These are phyloP conservation scores for Colletotrichum kahawae DNA, from an alignment of 2,329 filamentous ascomycete species.

Conservation along the genomic window DNA sequence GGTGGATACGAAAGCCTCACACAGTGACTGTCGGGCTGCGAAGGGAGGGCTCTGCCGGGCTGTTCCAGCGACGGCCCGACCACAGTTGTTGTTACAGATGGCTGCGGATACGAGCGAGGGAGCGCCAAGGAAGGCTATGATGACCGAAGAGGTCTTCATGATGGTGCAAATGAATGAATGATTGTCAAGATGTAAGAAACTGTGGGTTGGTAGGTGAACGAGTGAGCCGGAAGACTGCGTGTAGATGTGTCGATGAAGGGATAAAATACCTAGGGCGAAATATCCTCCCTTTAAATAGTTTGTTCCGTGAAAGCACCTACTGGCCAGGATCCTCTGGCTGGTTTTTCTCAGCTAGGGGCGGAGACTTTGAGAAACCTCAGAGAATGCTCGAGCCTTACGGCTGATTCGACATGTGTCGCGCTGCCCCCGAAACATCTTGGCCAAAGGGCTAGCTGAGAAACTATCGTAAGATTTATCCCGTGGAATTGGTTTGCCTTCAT, in stretches of 20 bases:
- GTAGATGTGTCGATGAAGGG: neutral
- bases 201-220: neutral
- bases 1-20: constrained; percentile 5
- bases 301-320: neutral
- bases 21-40: neutral
- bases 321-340: neutral
- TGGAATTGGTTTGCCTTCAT: neutral
- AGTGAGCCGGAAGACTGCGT: neutral
- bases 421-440: neutral
- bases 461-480: neutral
- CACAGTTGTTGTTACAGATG: constrained; percentile 19
- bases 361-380: neutral
- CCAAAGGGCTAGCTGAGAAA: neutral
- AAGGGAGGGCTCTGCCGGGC: neutral
- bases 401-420: neutral
- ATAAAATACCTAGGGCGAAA: neutral
- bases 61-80: constrained; percentile 11
- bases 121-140: neutral
- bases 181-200: neutral
- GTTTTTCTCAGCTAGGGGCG: neutral
- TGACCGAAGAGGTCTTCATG: neutral
- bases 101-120: neutral
- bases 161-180: neutral
- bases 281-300: neutral
- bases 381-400: neutral